Base-by-base conservation (phyloP, 164 flowering plant genomes). In the Protea cynaroides region DNA sequence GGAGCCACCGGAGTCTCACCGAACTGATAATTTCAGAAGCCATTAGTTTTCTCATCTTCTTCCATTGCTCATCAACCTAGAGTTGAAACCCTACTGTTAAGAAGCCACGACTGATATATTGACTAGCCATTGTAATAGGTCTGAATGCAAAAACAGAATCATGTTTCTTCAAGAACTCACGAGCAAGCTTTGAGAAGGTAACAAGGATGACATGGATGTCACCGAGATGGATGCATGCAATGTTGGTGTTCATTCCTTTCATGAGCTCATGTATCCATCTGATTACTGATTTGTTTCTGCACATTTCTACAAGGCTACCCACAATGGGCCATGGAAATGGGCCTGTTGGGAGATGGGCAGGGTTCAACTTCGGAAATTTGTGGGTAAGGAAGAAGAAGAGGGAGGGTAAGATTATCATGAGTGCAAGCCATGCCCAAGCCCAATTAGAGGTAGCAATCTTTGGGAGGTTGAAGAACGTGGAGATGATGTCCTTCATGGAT, bases 41-140 rank as follows among this genome's bases (percentile, higher is more conserved):
- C 15, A 76, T 52, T 8, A 79, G 68, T 19, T 68, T 58, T 36
- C 75, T 72, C 80, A 76, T 79, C 53, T 76, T 79, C 78, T 76
- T 72, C 80, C 78, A 74, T 12, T 79, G 82, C n/a, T n/a, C n/a
- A 1, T 74, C 74, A 0, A 79, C 83, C 50, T 18, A 40, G 0
- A 78, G 80, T 0, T 69, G 49, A 0, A 70, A 56, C 3, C 62
- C 83, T 4, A 65, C 50, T 0, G 73, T 56, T 23, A 67, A 38
- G 58, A 65, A 80, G 3, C 75, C 76, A 12, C 70, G 66, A 50
- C 80, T 80, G 1, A 67, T 36, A 24, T 67, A 63, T 21, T 71
- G 64, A 0, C 73, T 69, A 1, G 58, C 68, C 79, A 76, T 72
- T 2, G 76, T 58, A 11, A 49, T 24, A 1, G 82, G 78, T n/a